Percentiles rank a stretch among this genome's conserved stretches.
Evolutionary conservation across 2,329 filamentous ascomycete genomes (phyloP).

Genomic region (Aspergillus nomiae): DNA sequence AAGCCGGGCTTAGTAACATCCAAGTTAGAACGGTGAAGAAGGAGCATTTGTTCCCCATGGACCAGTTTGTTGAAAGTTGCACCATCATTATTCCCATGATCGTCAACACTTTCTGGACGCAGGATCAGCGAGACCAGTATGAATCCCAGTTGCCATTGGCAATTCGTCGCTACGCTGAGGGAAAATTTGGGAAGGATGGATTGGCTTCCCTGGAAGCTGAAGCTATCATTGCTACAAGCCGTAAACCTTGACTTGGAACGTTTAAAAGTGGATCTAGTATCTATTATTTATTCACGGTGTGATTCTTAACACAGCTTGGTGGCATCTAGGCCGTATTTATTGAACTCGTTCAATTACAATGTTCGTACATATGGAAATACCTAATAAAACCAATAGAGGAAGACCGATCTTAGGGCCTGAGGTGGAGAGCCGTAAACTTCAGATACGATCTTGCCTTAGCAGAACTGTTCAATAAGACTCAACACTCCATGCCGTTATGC

Average conservation of each 20-base stretch:
- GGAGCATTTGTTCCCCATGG: slow-evolving; percentile 14
- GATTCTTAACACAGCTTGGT: too few species aligned
- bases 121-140: slow-evolving; percentile 27
- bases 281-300: too few species aligned
- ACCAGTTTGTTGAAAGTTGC: slow-evolving; percentile 22
- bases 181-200: slow-evolving; percentile 22
- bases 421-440: too few species aligned
- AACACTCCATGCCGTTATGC: too few species aligned
- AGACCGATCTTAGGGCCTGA: too few species aligned
- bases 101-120: slow-evolving; percentile 30
- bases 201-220: slow-evolving; percentile 24
- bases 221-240: slow-evolving; percentile 33
- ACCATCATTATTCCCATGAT: slow-evolving; percentile 18
- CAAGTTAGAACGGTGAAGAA: slow-evolving; percentile 21
- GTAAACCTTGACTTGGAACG: slow-evolving; percentile 21
- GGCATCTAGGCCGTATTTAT: too few species aligned
- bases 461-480: too few species aligned
- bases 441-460: fast-evolving
- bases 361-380: too few species aligned
- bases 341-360: too few species aligned
- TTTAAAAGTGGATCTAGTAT: too few species aligned
- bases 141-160: slow-evolving; percentile 22
- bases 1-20: slow-evolving; percentile 28
- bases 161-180: slow-evolving; percentile 27
- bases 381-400: too few species aligned